Evolutionary conservation across 495 filamentous ascomycete genomes (phyloP), one percentile per base, ranked within the genome.

Genomic region (Aspergillus kassunensis): DNA sequence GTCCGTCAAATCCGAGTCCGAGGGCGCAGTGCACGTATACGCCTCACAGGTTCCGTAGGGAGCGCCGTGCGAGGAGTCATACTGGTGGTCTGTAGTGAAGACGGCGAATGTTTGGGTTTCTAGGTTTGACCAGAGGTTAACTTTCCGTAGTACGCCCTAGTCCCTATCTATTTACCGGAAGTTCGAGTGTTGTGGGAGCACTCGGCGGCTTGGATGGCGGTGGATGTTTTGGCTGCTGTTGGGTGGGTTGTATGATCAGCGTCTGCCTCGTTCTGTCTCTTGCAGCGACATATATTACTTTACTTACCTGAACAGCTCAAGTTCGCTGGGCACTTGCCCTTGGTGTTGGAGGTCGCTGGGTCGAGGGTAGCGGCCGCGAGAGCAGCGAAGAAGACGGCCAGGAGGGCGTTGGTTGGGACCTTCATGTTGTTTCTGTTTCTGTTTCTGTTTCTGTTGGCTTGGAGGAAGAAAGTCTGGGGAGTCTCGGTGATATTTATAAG

Each of bases 151-250:
- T n/a, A n/a, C n/a, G n/a, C n/a, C n/a, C n/a, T n/a, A n/a, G n/a
- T n/a, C n/a, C n/a, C n/a, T n/a, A n/a, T n/a, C n/a, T n/a, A n/a
- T n/a, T n/a, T n/a, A n/a, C n/a, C n/a, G n/a, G 63, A 66, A 5
- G 61, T 65, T 11, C 69, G 61, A 6, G 69, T 72, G 59, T 72
- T 72, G 58, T 72, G 65, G 39, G 54, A 57, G 58, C 69, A 72
- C 40, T 72, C 69, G 27, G 69, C 65, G 18, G 69, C 69, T 42
- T 72, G 69, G 50, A 72, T 72, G 15, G 59, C 64, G 9, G 37
- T 66, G 39, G 67, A 70, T 36, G 60, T 55, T 44, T 68, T 65
- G 44, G 63, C 56, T 25, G 63, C 64, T 67, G 44, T 52, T 30
- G 24, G 24, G 9, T 27, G n/a, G 25, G 27, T 49, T 15, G 5